Percentiles rank a stretch among this genome's conserved stretches.
phyloP scores from a whole-genome alignment of 495 filamentous ascomycete species.

The Talaromyces thailandensis region DNA sequence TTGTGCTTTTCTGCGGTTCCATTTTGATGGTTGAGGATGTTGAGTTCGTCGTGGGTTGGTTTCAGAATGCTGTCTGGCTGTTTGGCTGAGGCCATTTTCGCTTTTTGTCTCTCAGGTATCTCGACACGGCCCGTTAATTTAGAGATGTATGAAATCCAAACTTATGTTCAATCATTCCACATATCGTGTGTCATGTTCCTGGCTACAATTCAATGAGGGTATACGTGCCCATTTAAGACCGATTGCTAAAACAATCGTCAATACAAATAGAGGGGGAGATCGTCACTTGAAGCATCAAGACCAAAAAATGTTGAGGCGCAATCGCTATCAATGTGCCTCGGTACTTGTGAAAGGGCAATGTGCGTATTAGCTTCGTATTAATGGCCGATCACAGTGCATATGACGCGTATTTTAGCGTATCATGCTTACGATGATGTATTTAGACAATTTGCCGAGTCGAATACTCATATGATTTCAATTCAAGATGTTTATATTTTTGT shows the following conservation, averaged over 20 bases:
- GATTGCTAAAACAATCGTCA: neutral
- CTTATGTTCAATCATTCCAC: neutral
- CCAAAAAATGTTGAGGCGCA: neutral
- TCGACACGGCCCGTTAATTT: neutral
- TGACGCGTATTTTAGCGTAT: neutral
- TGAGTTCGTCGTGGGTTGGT: neutral
- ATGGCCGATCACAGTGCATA: neutral
- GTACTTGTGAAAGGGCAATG: neutral
- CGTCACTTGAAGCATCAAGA: neutral
- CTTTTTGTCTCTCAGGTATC: neutral
- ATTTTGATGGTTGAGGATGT: neutral
- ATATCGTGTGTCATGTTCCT: neutral
- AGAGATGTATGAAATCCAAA: neutral
- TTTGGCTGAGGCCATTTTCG: neutral
- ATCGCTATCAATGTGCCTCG: neutral
- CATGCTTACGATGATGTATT: neutral
- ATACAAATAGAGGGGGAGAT: neutral
- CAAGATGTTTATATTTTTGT: neutral
- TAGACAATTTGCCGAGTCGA: neutral
- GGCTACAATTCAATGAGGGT: neutral
- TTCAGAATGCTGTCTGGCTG: neutral
- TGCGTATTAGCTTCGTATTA: neutral
- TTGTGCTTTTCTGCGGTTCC: neutral
- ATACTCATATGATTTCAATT: neutral
- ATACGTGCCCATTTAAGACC: neutral